A percentile compares a stretch with the other conserved stretches of the same genome.
Conservation (phyloP, 495 filamentous ascomycete species). For the Symbiotaphrina buchneri region DNA sequence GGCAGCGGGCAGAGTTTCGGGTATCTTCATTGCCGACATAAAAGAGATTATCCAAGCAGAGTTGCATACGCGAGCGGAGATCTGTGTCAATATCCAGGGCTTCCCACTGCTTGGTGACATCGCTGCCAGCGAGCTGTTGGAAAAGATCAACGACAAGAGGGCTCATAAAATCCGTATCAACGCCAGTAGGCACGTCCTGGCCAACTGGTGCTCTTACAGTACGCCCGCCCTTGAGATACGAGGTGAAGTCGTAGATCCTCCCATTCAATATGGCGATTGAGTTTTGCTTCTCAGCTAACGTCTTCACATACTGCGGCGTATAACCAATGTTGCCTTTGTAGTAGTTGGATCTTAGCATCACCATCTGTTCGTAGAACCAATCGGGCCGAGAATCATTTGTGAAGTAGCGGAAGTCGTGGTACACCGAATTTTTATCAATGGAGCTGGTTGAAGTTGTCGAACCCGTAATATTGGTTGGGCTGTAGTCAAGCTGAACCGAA, state of each 20-base stretch:
- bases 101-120: slow-evolving; percentile 71
- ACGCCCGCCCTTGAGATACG: slow-evolving; percentile 62
- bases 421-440: slow-evolving; percentile 50
- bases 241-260: slow-evolving; percentile 78
- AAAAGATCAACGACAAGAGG: slow-evolving; percentile 52
- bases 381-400: slow-evolving; percentile 63
- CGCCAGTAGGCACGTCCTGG: slow-evolving; percentile 17
- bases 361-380: slow-evolving; percentile 81
- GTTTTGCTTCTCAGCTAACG: slow-evolving; percentile 36
- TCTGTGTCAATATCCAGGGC: slow-evolving; percentile 29
- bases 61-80: slow-evolving; percentile 42
- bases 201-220: slow-evolving; percentile 29
- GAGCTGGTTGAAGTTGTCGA: slow-evolving; percentile 36
- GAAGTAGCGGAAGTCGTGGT: slow-evolving; percentile 83
- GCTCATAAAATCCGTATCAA: slow-evolving; percentile 69
- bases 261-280: slow-evolving; percentile 60
- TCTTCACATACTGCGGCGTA: slow-evolving; percentile 50
- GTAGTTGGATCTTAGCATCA: slow-evolving; percentile 49
- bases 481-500: slow-evolving; percentile 62
- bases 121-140: slow-evolving; percentile 46
- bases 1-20: slow-evolving; percentile 63
- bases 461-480: slow-evolving; percentile 48
- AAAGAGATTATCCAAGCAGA: slow-evolving; percentile 88
- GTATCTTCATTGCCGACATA: slow-evolving; percentile 87
- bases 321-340: slow-evolving; percentile 82